Evolutionary conservation across 179 eudicot genomes (phyloP).

Genomic region (Camellia oleifera): DNA sequence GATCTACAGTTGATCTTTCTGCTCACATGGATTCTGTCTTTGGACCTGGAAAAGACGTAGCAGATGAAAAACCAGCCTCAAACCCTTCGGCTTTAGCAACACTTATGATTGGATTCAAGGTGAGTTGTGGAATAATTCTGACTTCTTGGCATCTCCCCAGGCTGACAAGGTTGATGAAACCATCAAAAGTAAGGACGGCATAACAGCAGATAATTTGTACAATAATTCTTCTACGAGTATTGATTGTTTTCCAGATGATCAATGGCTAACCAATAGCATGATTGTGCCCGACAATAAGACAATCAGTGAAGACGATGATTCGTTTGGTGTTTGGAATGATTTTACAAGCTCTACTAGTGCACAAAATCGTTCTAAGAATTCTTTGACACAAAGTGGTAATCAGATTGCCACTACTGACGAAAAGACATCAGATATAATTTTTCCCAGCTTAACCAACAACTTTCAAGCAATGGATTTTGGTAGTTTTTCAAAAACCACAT

Average conservation of each 20-base stretch:
- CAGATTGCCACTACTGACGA: slow-evolving; percentile 22
- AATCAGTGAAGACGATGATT: slow-evolving; percentile 26
- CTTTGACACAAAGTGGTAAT: slow-evolving; percentile 17
- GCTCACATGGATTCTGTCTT: slow-evolving; percentile 41
- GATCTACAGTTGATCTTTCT: slow-evolving; percentile 31
- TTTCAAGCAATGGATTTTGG: slow-evolving; percentile 32
- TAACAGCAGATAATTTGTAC: neutral
- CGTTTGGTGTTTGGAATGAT: slow-evolving; percentile 56
- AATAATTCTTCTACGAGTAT: no score
- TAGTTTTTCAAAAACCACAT: slow-evolving; percentile 38
- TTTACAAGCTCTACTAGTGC: slow-evolving; percentile 39
- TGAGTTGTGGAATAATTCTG: slow-evolving; percentile 27
- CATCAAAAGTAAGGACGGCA: slow-evolving; percentile 22
- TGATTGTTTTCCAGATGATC: no score
- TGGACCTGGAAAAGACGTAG: slow-evolving; percentile 20
- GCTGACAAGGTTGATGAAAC: slow-evolving; percentile 30
- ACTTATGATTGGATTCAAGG: slow-evolving; percentile 25
- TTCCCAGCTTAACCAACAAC: slow-evolving; percentile 31
- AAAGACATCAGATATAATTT: slow-evolving; percentile 24
- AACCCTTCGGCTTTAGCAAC: slow-evolving; percentile 18
- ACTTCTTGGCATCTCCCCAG: slow-evolving; percentile 18
- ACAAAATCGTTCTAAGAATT: slow-evolving; percentile 25
- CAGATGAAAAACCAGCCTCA: slow-evolving; percentile 19
- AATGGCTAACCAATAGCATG: no score
- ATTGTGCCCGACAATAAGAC: slow-evolving; percentile 5